A percentile compares a stretch with the other conserved stretches of the same genome.
phyloP scores from a whole-genome alignment of 179 eudicot species.

The Drosera spatulata region DNA sequence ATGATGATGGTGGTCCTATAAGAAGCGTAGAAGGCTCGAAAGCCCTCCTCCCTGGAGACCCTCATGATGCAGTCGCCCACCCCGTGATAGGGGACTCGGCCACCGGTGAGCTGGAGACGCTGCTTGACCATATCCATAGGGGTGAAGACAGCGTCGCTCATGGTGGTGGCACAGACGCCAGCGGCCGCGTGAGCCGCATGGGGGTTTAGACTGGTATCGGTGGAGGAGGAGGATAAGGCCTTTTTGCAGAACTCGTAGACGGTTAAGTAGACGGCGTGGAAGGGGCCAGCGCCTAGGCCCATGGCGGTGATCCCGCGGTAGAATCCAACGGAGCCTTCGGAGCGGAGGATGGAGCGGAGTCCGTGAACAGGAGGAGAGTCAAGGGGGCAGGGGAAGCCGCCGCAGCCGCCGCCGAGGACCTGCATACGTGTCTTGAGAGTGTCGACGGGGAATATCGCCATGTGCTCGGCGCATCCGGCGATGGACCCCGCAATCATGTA shows the following conservation, averaged over 20 bases:
- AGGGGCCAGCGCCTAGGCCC: conserved; percentile 26
- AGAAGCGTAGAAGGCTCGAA: conserved; percentile 16
- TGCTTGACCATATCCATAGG: conserved; percentile 24
- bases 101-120: conserved; percentile 12
- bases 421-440: conserved; percentile 32
- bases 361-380: neutral
- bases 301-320: conserved; percentile 25
- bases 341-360: conserved; percentile 8
- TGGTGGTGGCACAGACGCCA: conserved; percentile 13
- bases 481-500: conserved; percentile 70
- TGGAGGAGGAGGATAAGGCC: conserved; percentile 1
- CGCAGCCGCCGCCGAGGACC: neutral
- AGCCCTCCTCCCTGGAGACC: conserved; percentile 13
- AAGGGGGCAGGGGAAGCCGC: too few species aligned
- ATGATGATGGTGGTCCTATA: conserved; percentile 17
- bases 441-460: conserved; percentile 87
- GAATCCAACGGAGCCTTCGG: conserved; percentile 15
- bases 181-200: conserved; percentile 6
- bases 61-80: conserved; percentile 16
- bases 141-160: conserved; percentile 19
- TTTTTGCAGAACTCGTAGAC: conserved; percentile 21
- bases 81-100: too few species aligned
- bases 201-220: neutral
- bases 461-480: conserved; percentile 78
- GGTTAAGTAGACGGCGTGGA: conserved; percentile 31